Base-by-base conservation (phyloP, 805 yeast species). In the Candida andamanensis region DNA sequence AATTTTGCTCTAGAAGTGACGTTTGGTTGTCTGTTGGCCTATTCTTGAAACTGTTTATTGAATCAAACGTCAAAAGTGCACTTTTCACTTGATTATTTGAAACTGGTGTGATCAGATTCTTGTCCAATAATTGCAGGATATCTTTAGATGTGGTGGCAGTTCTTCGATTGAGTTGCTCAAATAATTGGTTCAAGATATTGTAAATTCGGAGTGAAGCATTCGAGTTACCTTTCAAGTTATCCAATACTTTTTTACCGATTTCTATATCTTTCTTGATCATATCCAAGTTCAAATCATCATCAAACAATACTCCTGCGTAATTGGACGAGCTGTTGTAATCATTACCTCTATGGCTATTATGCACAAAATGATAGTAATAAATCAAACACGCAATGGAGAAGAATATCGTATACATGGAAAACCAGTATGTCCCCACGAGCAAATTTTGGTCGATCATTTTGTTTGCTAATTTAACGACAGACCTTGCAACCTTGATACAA, bases 361-460 rank as follows among this genome's bases (percentile, higher is more conserved):
- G 56, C 8, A 69, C 69, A 51, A 60, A 64, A 54, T 84, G 90
- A 35, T 76, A 81, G 51, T 86, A 85, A 48, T 80, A 85, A 12
- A 85, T 82, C 45, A 86, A 64, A 49, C 95, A 83, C 1, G 95
- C 94, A 38, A 86, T 86, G 2, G 94, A 79, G 58, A 85, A 85
- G 53, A 86, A 87, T 4, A 87, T 80, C 0, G 95, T 85, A 54
- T 87, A 87, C 49, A 84, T 82, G 5, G 92, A 78, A 50, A 85
- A 87, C 95, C 95, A 86, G 50, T 87, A 89, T 2, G 92, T 83
- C 1, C 95, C 95, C 42, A 79, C 75, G 24, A 87, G 61, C 54
- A 85, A 67, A 36, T 79, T 69, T 40, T 78, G 75, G 42, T 74
- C 71, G 40, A 82, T 78, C 86, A 87, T 76, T 48, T 81, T 86